Evolutionary conservation across 2,329 filamentous ascomycete genomes (phyloP).

Genomic region (Ceratocystis lukuohia): DNA sequence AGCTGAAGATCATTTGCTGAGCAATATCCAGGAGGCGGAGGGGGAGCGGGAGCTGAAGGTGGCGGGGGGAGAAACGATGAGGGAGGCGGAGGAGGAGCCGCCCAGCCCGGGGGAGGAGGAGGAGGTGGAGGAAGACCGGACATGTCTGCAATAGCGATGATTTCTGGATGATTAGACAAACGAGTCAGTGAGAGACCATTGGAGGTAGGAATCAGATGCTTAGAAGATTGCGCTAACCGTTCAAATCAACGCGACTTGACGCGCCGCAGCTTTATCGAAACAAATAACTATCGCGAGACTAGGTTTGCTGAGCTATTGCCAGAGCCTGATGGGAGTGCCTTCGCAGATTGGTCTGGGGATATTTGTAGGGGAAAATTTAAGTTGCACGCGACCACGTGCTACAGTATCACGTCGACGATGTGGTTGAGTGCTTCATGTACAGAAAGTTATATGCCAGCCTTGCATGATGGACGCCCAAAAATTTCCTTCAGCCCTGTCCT

Average conservation of each 20-base stretch:
- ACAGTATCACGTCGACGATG: conserved; percentile 17
- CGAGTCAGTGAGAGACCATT: background rate
- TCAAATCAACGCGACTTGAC: conserved; percentile 18
- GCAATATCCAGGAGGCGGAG: conserved; percentile 74
- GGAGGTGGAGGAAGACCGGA: conserved; percentile 41
- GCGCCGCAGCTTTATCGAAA: conserved; percentile 11
- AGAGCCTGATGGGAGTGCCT: background rate
- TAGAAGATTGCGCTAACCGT: conserved; percentile 8
- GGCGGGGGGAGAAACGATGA: conserved; percentile 44
- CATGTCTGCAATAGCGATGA: conserved; percentile 28
- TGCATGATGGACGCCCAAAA: conserved; percentile 19
- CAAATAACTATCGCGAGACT: conserved; percentile 1
- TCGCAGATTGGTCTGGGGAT: background rate
- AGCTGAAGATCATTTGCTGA: conserved; percentile 69
- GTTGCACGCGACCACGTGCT: conserved; percentile 18
- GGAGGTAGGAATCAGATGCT: background rate
- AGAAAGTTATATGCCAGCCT: conserved; percentile 15
- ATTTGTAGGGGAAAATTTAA: background rate
- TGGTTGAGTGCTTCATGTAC: conserved; percentile 10
- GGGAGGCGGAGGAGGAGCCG: conserved; percentile 41
- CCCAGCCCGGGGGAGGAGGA: conserved; percentile 46
- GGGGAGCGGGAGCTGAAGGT: conserved; percentile 45
- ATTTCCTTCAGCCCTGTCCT: conserved; percentile 19
- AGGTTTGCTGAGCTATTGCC: conserved; percentile 14
- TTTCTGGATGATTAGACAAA: background rate